Conservation (phyloP, 257 asterid genomes). For the Fraxinus excelsior region DNA sequence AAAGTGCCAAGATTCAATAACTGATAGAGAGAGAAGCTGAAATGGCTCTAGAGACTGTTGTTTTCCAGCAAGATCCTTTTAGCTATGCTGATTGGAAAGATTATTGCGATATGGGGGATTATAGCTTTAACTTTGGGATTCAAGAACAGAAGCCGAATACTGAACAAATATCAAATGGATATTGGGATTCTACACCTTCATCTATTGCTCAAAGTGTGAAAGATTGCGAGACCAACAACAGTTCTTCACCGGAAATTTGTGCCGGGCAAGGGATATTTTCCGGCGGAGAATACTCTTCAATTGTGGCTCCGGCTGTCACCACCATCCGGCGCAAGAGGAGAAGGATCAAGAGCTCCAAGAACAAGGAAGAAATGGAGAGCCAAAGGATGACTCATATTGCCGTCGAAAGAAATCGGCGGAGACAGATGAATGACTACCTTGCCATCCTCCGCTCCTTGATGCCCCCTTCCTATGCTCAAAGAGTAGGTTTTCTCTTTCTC, state of each 20-base stretch:
- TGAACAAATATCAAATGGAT: background rate
- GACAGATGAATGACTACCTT: slow-evolving; percentile 29
- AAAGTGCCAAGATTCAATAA: background rate
- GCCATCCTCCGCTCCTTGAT: slow-evolving; percentile 70
- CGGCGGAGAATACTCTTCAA: slow-evolving; percentile 18
- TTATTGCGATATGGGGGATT: slow-evolving; percentile 23
- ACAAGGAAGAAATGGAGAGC: slow-evolving; percentile 72
- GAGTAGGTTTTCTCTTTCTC: slow-evolving; percentile 34
- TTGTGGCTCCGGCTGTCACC: background rate
- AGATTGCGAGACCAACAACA: slow-evolving; percentile 3
- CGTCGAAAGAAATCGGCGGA: slow-evolving; percentile 80
- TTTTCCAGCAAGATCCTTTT: slow-evolving; percentile 58
- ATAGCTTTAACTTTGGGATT: slow-evolving; percentile 2
- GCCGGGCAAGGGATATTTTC: slow-evolving; percentile 11
- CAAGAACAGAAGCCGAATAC: slow-evolving; percentile 25
- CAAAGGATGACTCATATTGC: slow-evolving; percentile 86
- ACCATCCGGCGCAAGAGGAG: slow-evolving; percentile 47
- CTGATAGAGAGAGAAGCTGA: background rate
- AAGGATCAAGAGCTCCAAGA: slow-evolving; percentile 54
- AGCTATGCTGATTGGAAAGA: slow-evolving; percentile 35
- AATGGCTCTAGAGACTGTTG: slow-evolving; percentile 62
- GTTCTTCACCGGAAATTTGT: slow-evolving; percentile 33
- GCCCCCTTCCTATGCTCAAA: slow-evolving; percentile 80
- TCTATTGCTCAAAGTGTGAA: slow-evolving; percentile 22
- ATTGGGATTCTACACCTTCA: slow-evolving; percentile 38